Conservation (phyloP, 2,329 filamentous ascomycete species). For the Fusarium domesticum region DNA sequence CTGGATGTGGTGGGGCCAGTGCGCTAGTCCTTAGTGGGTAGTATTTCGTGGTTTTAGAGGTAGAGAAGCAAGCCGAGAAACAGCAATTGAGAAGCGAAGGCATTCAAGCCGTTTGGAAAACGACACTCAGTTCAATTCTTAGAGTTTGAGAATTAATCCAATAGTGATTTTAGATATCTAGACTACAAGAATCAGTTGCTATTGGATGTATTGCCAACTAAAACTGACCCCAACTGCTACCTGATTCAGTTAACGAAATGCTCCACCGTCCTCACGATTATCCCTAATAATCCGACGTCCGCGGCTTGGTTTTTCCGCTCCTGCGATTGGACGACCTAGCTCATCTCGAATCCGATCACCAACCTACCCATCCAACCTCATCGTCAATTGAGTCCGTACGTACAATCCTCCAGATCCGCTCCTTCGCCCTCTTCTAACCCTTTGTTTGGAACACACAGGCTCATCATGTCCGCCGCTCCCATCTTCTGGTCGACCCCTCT, state of each 20-base stretch:
- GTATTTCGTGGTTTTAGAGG: neutral
- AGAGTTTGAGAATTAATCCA: no score
- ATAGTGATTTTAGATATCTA: no score
- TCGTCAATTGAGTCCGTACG: constrained; percentile 37
- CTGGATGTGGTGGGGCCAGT: constrained; percentile 20
- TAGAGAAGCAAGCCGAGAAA: no score
- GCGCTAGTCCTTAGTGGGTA: constrained; percentile 13
- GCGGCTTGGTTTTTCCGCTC: constrained; percentile 33
- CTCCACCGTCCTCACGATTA: neutral
- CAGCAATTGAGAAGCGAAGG: no score
- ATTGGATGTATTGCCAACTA: no score
- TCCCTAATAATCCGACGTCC: constrained; percentile 26
- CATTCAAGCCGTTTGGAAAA: no score
- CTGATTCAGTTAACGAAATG: neutral
- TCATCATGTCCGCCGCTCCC: constrained; percentile 57
- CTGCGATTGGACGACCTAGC: constrained; percentile 25
- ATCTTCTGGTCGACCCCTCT: constrained; percentile 85
- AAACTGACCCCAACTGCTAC: neutral
- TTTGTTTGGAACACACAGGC: constrained; percentile 4
- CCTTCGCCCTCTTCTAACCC: neutral
- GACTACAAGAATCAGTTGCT: neutral
- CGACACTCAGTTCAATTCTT: no score
- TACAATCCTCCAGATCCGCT: neutral
- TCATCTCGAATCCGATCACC: constrained; percentile 22
- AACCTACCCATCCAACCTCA: constrained; percentile 21